phyloP scores from a whole-genome alignment of 306 rosid species.

The Prunus mume region DNA sequence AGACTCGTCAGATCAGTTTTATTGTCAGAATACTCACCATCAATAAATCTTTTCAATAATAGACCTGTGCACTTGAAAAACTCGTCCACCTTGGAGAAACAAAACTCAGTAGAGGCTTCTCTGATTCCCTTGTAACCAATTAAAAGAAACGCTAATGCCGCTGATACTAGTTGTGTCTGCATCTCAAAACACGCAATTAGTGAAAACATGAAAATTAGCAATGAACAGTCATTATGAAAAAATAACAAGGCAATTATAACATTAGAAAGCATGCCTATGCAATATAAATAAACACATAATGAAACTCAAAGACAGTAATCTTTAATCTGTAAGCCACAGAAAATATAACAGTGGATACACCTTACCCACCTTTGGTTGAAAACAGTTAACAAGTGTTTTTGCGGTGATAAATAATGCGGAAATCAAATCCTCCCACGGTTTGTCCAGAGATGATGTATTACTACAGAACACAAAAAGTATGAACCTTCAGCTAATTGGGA shows the following conservation, averaged over 20 bases:
- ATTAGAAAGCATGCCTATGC: slow-evolving; percentile 13
- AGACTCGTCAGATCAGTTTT: slow-evolving; percentile 15
- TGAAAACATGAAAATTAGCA: slow-evolving; percentile 27
- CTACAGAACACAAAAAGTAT: slow-evolving; percentile 43
- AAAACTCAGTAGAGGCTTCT: slow-evolving; percentile 59
- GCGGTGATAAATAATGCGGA: slow-evolving; percentile 54
- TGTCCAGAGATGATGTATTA: slow-evolving; percentile 33
- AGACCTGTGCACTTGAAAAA: slow-evolving; percentile 53
- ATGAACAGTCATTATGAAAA: slow-evolving; percentile 10
- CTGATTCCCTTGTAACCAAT: slow-evolving; percentile 63
- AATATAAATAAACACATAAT: slow-evolving; percentile 9
- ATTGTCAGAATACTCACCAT: slow-evolving; percentile 46
- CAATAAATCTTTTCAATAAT: slow-evolving; percentile 50
- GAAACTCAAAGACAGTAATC: not conserved
- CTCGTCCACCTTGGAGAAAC: slow-evolving; percentile 61
- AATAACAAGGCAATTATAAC: not conserved
- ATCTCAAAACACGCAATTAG: slow-evolving; percentile 32
- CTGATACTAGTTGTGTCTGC: slow-evolving; percentile 62
- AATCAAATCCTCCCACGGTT: slow-evolving; percentile 52
- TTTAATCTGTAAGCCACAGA: slow-evolving; percentile 3
- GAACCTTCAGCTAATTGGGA: slow-evolving; percentile 23
- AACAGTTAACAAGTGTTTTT: slow-evolving; percentile 55
- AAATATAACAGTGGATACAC: slow-evolving; percentile 21
- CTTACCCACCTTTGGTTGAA: slow-evolving; percentile 63
- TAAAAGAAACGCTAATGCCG: slow-evolving; percentile 63